Evolutionary conservation across 345 rosid species (phyloP), one percentile per base, ranked within the genome.

Genomic region (Populus simonii): DNA sequence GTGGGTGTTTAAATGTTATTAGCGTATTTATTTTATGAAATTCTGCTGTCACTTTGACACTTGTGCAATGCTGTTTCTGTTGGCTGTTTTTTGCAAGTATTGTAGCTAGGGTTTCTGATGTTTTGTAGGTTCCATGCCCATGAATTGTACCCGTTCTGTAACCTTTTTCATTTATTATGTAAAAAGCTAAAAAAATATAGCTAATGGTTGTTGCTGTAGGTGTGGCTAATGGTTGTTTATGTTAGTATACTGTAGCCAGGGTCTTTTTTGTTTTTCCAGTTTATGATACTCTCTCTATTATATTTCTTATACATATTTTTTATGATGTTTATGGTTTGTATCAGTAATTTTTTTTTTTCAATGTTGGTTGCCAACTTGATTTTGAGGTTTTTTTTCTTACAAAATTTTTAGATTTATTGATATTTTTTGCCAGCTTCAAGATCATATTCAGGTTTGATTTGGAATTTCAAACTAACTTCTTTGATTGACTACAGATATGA

Each of bases 401-500:
- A 47, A 47, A 47, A 15, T 47, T 47, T 47, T 47, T 47, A 23
- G 65, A 23, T 59, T 59, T 12, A 23, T 59, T 23, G 53, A 25
- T n/a, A 23, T 23, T 23, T 59, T 9, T 59, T 59, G 18, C 53
- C 16, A 23, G 27, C 29, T 59, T 29, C 65, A 59, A 59, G 65
- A 59, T 59, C 15, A 59, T 10, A 59, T 23, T n/a, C 11, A n/a
- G 27, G 65, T 59, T n/a, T 59, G 65, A 59, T 59, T 59, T 59
- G 65, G 29, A 59, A 59, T 23, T 67, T 66, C 13, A 16, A 43
- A 38, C 70, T 67, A 35, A 49, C 29, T 35, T 43, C 31, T 70
- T 20, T 79, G 66, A 11, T 68, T 82, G 55, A 41, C 66, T 79
- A 39, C 86, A 95, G 98, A 93, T 78, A 68, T 80, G 35, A 92